A percentile compares a stretch with the other conserved stretches of the same genome.
These are phyloP conservation scores for Vitis rupestris DNA, from an alignment of 164 flowering plant species.

Conservation along the genomic window DNA sequence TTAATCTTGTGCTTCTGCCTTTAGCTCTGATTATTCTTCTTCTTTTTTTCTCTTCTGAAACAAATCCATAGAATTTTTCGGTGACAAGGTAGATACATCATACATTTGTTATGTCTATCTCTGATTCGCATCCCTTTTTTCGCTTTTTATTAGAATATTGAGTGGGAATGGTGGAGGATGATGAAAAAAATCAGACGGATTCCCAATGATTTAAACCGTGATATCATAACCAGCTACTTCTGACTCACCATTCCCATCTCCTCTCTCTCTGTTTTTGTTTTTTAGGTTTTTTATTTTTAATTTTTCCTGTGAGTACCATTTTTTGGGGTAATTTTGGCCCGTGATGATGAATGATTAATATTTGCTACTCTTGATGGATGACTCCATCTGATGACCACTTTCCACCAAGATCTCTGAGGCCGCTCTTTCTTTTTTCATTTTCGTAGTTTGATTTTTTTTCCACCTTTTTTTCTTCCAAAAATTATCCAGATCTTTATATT, in stretches of 20 bases:
- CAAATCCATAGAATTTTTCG: constrained; percentile 11
- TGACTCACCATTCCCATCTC: constrained; percentile 17
- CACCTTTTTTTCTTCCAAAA: neutral
- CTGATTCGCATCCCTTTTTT: neutral
- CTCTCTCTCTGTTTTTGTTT: neutral
- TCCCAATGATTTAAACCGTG: constrained; percentile 47
- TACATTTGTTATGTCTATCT: neutral
- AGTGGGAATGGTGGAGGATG: constrained; percentile 23
- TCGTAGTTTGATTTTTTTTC: neutral
- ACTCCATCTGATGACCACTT: constrained; percentile 29
- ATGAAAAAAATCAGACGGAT: constrained; percentile 58
- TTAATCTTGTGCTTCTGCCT: constrained; percentile 18
- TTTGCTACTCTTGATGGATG: constrained; percentile 48
- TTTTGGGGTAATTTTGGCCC: constrained; percentile 8
- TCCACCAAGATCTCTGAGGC: constrained; percentile 50
- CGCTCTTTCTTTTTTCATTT: neutral
- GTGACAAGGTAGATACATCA: constrained; percentile 39
- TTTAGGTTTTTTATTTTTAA: neutral
- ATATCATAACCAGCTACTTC: constrained; percentile 32
- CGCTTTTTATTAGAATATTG: neutral
- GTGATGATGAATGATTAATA: constrained; percentile 25
- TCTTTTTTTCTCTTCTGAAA: neutral
- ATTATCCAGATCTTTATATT: too few species aligned
- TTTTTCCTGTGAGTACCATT: neutral
- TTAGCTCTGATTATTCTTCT: constrained; percentile 29